Evolutionary conservation across 352 stramenopile genomes (phyloP), one percentile per base, ranked within the genome.

Genomic region (Pythium rhizo-oryzae): DNA sequence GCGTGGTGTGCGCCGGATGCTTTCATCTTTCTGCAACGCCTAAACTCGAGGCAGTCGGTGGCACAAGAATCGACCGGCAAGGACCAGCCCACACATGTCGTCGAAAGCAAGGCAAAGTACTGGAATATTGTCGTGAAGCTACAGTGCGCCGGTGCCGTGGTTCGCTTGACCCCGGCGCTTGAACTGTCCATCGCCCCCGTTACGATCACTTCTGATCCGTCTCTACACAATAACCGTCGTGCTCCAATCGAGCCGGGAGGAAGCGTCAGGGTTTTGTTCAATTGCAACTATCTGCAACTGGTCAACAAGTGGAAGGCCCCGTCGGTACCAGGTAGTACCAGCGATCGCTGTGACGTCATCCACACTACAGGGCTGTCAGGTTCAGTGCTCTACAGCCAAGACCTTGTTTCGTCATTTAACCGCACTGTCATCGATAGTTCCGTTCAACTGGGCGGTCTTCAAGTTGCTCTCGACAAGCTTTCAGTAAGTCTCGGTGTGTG

Each of bases 301-400:
- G 46, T 57, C 11, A 65, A 71, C 43, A 37, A 57, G 15, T 71
- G 64, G 64, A 65, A 44, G 23, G 18, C 16, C 11, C 37, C 35
- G 13, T 30, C 15, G 18, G 12, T 13, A 12, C 5, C 52, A 35
- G 7, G 2, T 5, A 39, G 37, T 5, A 19, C 24, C 19, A 28
- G 13, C 18, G 33, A 44, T 25, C 1, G 41, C n/a, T 5, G 41
- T 3, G 39, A 50, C n/a, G 49, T 62, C 9, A 23, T 23, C 5
- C 16, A 60, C 3, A 13, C 65, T 12, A 46, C 43, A 28, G 47
- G 41, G 8, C 25, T 71, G 8, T 56, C 56, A 15, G 46, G 18
- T n/a, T 71, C 64, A 2, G 49, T 51, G 2, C 49, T 71, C n/a
- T 62, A 65, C 41, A 53, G 35, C 30, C 64, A 64, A 61, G 64